Evolutionary conservation across 176 grass and related monocot genomes (phyloP).

Genomic region (Olyra latifolia): DNA sequence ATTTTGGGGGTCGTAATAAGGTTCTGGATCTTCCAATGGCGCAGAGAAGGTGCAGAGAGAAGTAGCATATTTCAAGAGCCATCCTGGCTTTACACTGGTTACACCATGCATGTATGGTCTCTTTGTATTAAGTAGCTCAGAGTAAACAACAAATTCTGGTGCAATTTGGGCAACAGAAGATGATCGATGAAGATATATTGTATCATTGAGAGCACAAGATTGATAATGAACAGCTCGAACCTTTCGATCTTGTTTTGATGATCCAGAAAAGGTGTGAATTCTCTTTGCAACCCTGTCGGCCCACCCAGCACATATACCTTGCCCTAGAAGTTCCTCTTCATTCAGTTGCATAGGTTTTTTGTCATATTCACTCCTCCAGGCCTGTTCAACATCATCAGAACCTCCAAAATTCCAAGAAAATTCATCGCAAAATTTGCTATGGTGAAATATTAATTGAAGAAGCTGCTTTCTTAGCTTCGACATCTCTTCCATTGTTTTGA

Average conservation of each 20-base stretch:
- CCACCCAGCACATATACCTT: constrained; percentile 93
- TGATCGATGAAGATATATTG: constrained; percentile 70
- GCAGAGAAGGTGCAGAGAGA: constrained; percentile 89
- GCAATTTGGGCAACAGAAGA: constrained; percentile 78
- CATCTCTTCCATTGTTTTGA: constrained; percentile 99
- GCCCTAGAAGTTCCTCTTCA: constrained; percentile 80
- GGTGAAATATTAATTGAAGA: constrained; percentile 75
- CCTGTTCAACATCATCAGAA: constrained; percentile 64
- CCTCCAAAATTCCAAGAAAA: constrained; percentile 77
- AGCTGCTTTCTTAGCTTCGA: constrained; percentile 96
- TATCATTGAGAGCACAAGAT: constrained; percentile 68
- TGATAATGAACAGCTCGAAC: constrained; percentile 60
- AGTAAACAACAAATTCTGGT: constrained; percentile 88
- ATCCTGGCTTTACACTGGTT: constrained; percentile 75
- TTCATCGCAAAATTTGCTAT: constrained; percentile 65
- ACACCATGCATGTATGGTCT: constrained; percentile 91
- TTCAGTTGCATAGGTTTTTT: constrained; percentile 58
- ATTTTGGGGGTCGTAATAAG: constrained; percentile 66
- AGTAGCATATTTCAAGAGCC: constrained; percentile 92
- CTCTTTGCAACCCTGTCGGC: constrained; percentile 89
- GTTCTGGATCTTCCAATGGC: constrained; percentile 75
- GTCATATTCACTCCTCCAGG: constrained; percentile 59
- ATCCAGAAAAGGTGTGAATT: constrained; percentile 35
- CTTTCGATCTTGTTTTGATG: constrained; percentile 62
- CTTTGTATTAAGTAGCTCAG: constrained; percentile 89